Base-by-base conservation (phyloP, 2,329 filamentous ascomycete genomes). In the Pezicula carpinea region DNA sequence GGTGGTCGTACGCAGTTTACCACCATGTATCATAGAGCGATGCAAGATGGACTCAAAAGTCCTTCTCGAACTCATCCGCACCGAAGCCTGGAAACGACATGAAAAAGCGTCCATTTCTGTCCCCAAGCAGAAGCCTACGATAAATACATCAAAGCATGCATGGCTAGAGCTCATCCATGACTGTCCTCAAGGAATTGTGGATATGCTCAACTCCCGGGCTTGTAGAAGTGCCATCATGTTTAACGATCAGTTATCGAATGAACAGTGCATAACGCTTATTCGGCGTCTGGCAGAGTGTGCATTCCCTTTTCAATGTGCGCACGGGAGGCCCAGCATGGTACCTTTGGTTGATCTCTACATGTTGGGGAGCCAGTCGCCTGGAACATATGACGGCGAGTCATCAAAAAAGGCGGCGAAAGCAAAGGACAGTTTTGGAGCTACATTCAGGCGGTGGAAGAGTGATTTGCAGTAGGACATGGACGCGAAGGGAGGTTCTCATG, bases 141-240 rank as follows among this genome's bases (percentile, higher is more conserved):
- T 43, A 50, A 51, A 47, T 58, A 3, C 59, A 63, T 35, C 46
- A 17, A 54, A 8, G 13, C 50, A 57, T 14, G 36, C 51, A 11
- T 90, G 85, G 84, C 68, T 86, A 1, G 66, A 74, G 1, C 71
- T 71, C 5, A 79, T 95, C 34, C 77, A 81, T 23, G 74, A 74
- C 2, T 95, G 88, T 56, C 91, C 92, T 0, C 72, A 76, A 21
- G 84, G 85, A 0, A 81, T 97, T 11, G 58, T 95, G 4, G 87
- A 95, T 23, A 67, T 92, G 60, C 68, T 92, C 4, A 84, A 89
- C 59, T 90, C 86, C 0, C 76, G 85, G 46, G 81, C 88, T 1
- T 93, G 88, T 59, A 75, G 87, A 44, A 88, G 85, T 34, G 87
- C 89, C 2, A 82, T 93, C 62, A 92, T 91, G 87, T 95, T 95